Evolutionary conservation across 202 grass and related monocot genomes (phyloP).

Genomic region (Zoysia matrella): DNA sequence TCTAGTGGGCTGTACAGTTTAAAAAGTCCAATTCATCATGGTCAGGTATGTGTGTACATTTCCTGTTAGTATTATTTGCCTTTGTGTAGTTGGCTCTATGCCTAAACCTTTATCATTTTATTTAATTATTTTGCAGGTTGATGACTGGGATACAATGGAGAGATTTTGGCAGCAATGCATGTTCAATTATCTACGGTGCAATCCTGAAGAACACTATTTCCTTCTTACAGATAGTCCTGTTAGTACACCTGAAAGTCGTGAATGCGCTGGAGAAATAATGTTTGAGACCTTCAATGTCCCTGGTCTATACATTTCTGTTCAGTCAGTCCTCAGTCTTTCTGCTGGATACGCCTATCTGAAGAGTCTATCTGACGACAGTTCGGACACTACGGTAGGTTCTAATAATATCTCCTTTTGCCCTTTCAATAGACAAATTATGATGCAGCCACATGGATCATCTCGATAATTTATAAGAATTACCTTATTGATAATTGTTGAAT

Average conservation of each 20-base stretch:
- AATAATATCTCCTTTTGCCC: conserved; percentile 23
- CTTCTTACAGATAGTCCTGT: conserved; percentile 90
- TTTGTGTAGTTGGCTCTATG: not conserved
- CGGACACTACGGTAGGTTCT: conserved; percentile 61
- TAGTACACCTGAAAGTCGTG: conserved; percentile 88
- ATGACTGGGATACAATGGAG: conserved; percentile 96
- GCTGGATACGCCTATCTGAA: conserved; percentile 75
- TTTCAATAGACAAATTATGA: conserved; percentile 34
- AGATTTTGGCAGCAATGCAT: conserved; percentile 98
- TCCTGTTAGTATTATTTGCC: not conserved
- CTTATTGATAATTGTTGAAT: not conserved
- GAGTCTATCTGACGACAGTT: conserved; percentile 57
- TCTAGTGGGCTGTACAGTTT: conserved; percentile 80
- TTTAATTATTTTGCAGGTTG: conserved; percentile 58
- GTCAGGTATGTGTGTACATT: conserved; percentile 61
- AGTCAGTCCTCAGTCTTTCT: conserved; percentile 89
- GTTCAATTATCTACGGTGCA: conserved; percentile 88
- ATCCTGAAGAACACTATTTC: conserved; percentile 98
- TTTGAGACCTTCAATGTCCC: conserved; percentile 48
- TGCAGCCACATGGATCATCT: not conserved
- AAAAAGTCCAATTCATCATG: conserved; percentile 72
- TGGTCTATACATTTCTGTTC: conserved; percentile 91
- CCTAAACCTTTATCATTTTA: not conserved
- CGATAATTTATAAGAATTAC: not conserved
- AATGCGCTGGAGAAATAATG: conserved; percentile 91